Base-by-base conservation (phyloP, 768 basidiomycete genomes). In the Favolaschia claudopus region DNA sequence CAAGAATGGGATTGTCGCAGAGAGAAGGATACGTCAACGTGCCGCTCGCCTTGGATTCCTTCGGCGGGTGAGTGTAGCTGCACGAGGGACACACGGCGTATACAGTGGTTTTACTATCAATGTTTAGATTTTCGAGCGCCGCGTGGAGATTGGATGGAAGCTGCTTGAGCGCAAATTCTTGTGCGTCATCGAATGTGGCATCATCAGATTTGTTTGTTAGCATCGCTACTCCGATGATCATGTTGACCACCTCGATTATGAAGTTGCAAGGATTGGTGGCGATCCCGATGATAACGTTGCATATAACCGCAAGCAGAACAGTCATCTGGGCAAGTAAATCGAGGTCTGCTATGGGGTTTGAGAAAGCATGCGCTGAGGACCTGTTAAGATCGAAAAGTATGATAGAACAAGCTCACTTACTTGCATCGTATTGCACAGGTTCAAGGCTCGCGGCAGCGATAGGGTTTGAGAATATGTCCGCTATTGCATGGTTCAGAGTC, bases 81-180 rank as follows among this genome's bases (percentile, higher is more conserved):
- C 67, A 68, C 4, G 52, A 5, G 7, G 62, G 64, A 36, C 67
- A 68, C 7, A 33, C 27, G 19, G 67, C 67, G 33, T 52, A 66
- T 10, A 59, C 33, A 7, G 56, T 64, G 7, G 59, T 62, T 29
- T 48, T 50, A 1, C 40, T 14, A 15, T 67, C 64, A 17, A 65
- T n/a, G 27, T 60, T 46, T 24, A 67, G 56, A 4, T 32, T 17
- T 42, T 44, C 36, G 17, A 65, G 22, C 8, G 64, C 61, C 0
- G 61, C 45, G 43, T 33, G 53, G 5, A 67, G 45, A 22, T 36
- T 68, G 4, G 28, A 54, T 13, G 64, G 67, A 15, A 68, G 52
- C 42, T 66, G 58, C 7, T 53, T n/a, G 17, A 66, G 49, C 4
- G 62, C 47, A 39, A 31, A 24, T 3, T 27, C 12, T 36, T 65